These are phyloP conservation scores for Fusarium coicis DNA, from an alignment of 2,329 filamentous ascomycete genomes.

Conservation along the genomic window DNA sequence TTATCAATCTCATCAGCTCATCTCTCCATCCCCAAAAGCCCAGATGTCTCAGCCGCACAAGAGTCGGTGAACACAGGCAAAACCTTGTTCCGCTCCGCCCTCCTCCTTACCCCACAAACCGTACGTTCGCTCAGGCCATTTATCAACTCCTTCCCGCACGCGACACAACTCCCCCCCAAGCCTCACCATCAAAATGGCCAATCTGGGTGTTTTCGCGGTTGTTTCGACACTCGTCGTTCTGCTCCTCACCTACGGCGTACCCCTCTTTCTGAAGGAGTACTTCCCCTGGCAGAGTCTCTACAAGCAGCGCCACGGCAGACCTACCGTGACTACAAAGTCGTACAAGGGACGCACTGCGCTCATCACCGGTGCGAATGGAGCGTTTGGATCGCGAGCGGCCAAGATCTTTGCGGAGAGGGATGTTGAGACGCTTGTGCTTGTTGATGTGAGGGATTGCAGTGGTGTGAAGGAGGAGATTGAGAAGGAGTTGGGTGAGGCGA, in stretches of 20 bases:
- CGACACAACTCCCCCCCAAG: not conserved
- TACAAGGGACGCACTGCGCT: constrained; percentile 51
- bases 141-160: constrained; percentile 13
- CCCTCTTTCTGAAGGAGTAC: constrained; percentile 48
- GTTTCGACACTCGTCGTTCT: constrained; percentile 29
- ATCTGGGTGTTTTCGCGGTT: constrained; percentile 9
- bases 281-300: constrained; percentile 49
- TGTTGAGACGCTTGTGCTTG: constrained; percentile 50
- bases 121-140: constrained; percentile 21
- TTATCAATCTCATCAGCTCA: not conserved
- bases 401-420: constrained; percentile 50
- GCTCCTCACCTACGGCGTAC: constrained; percentile 45
- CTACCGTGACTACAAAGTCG: constrained; percentile 49
- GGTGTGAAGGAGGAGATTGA: constrained; percentile 50
- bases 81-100: constrained; percentile 39
- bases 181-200: constrained; percentile 27
- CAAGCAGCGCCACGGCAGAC: constrained; percentile 48
- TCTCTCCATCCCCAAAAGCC: not conserved
- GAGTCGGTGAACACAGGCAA: constrained; percentile 24
- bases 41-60: not conserved
- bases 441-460: constrained; percentile 49
- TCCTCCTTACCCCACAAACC: constrained; percentile 31
- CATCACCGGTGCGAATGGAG: constrained; percentile 51
- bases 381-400: constrained; percentile 50
- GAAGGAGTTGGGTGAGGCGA: constrained; percentile 40